Conservation (phyloP, 768 basidiomycete species). For the Mycena epipterygia region DNA sequence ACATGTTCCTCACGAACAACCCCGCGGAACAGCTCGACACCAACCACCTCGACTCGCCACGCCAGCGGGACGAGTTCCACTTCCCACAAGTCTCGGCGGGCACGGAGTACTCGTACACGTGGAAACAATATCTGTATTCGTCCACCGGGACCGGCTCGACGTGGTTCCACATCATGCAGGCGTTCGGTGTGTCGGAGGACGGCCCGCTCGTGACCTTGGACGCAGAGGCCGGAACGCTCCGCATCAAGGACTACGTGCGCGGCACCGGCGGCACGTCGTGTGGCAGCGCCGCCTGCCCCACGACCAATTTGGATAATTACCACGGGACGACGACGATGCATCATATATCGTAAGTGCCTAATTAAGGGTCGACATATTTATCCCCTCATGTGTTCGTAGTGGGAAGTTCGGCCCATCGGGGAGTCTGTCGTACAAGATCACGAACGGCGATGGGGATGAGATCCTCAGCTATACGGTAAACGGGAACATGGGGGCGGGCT, state of each 20-base stretch:
- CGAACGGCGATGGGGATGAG: slow-evolving; percentile 21
- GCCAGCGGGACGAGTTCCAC: slow-evolving; percentile 42
- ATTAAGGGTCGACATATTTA: slow-evolving; percentile 6
- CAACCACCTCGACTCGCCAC: slow-evolving; percentile 34
- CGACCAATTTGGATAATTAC: slow-evolving; percentile 13
- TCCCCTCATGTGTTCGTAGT: neutral
- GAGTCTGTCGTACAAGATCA: slow-evolving; percentile 30
- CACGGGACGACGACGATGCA: slow-evolving; percentile 31
- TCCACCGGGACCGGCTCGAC: slow-evolving; percentile 40
- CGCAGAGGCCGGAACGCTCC: slow-evolving; percentile 36
- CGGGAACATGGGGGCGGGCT: slow-evolving; percentile 34
- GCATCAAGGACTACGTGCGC: slow-evolving; percentile 46
- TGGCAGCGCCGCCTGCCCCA: slow-evolving; percentile 9
- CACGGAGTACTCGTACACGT: slow-evolving; percentile 34
- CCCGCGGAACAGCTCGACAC: slow-evolving; percentile 34
- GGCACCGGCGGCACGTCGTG: slow-evolving; percentile 15
- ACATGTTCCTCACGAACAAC: slow-evolving; percentile 35
- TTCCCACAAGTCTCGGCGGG: slow-evolving; percentile 31
- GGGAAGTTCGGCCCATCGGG: slow-evolving; percentile 35
- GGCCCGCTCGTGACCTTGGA: slow-evolving; percentile 44
- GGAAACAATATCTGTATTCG: slow-evolving; percentile 38
- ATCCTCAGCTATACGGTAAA: slow-evolving; percentile 32
- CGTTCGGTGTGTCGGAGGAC: slow-evolving; percentile 35
- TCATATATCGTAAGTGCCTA: slow-evolving; percentile 20
- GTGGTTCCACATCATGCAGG: slow-evolving; percentile 39